phyloP scores from a whole-genome alignment of 225 moss, liverwort and hornwort species.

The Marchantia paleacea region DNA sequence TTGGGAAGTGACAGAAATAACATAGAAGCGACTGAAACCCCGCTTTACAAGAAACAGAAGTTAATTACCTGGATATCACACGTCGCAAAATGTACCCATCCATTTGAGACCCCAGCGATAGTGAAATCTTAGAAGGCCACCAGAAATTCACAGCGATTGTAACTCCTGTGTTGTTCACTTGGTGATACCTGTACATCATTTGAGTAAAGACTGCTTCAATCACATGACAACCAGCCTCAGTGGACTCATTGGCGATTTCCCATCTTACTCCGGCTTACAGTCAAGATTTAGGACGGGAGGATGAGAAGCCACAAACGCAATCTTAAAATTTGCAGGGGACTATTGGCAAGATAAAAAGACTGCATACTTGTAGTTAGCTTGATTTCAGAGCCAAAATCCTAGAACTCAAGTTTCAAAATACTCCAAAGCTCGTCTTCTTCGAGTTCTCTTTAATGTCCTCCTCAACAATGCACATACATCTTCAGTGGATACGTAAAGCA shows the following conservation, averaged over 20 bases:
- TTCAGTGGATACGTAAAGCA: no score
- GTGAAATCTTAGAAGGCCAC: slow-evolving; percentile 44
- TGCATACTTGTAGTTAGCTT: no score
- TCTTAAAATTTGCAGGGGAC: no score
- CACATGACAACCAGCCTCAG: neutral
- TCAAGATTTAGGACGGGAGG: neutral
- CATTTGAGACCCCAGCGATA: slow-evolving; percentile 40
- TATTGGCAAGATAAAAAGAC: no score
- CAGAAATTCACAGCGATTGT: slow-evolving; percentile 48
- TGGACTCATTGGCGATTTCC: neutral
- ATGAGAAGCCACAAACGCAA: neutral
- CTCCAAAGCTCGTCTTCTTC: no score
- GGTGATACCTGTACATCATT: slow-evolving; percentile 35
- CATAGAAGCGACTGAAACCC: neutral
- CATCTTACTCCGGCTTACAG: neutral
- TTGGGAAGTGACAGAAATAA: neutral
- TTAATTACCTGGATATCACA: slow-evolving; percentile 29
- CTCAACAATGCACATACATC: no score
- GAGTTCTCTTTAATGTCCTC: no score
- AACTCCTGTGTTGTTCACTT: slow-evolving; percentile 41
- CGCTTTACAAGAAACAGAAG: neutral
- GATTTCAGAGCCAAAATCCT: no score
- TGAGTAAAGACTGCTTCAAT: neutral
- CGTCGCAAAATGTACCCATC: slow-evolving; percentile 45
- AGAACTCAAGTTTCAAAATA: no score